Conservation (phyloP, 1,284 basidiomycete genomes). For the Ceratobasidium sp. region DNA sequence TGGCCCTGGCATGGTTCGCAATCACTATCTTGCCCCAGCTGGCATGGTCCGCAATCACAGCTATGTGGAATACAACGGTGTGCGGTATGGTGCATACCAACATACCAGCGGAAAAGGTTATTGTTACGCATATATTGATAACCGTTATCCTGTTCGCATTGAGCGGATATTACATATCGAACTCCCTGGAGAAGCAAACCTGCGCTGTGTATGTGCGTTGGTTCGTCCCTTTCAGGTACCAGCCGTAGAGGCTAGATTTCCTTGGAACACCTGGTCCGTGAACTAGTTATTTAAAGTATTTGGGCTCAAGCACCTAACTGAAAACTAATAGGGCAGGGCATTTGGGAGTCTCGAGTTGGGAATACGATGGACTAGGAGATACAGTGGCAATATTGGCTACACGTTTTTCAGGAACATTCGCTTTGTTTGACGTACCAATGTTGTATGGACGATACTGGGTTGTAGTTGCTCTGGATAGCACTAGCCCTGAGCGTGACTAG, state of each 20-base stretch:
- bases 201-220: background rate
- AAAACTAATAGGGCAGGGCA: background rate
- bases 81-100: conserved; percentile 21
- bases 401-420: conserved; percentile 13
- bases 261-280: conserved; percentile 27
- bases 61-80: conserved; percentile 21
- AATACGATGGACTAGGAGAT: conserved; percentile 3
- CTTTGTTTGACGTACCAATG: conserved; percentile 18
- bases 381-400: background rate
- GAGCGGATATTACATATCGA: conserved; percentile 12
- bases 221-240: background rate
- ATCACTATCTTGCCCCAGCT: conserved; percentile 10
- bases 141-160: conserved; percentile 3
- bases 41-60: conserved; percentile 36
- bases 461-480: background rate
- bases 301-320: background rate
- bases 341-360: conserved; percentile 24
- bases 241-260: background rate
- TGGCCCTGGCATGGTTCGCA: background rate
- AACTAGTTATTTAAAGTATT: background rate
- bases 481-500: background rate
- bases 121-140: conserved; percentile 34
- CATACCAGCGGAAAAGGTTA: conserved; percentile 28
- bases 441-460: conserved; percentile 19
- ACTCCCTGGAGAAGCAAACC: background rate